phyloP scores from a whole-genome alignment of 2,329 filamentous ascomycete species.

The Calycina marina region DNA sequence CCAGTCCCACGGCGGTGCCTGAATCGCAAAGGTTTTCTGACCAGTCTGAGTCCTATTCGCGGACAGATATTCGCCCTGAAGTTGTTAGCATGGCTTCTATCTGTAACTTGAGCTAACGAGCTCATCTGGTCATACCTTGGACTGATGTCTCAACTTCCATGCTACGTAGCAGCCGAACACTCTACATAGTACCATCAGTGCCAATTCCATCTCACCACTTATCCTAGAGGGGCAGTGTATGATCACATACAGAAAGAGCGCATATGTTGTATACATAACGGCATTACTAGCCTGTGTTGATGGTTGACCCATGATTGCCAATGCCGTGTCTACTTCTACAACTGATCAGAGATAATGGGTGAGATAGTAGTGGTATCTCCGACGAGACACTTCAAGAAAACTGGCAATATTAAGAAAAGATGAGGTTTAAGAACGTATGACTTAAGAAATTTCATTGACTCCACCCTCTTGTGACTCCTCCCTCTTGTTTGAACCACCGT shows the following conservation, averaged over 20 bases:
- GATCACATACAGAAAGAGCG: conserved; percentile 59
- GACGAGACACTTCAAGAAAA: too few relatives aligned
- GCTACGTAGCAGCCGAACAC: conserved; percentile 45
- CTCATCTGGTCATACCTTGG: conserved; percentile 13
- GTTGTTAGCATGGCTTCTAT: conserved; percentile 4
- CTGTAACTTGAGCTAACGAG: not conserved
- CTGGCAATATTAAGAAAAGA: too few relatives aligned
- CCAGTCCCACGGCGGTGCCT: too few relatives aligned
- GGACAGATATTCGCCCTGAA: conserved; percentile 49
- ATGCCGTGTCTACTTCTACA: too few relatives aligned
- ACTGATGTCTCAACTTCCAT: conserved; percentile 34
- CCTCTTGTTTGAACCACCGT: too few relatives aligned
- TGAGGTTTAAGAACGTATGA: too few relatives aligned
- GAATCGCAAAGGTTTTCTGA: conserved; percentile 32
- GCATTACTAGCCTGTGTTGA: conserved; percentile 65
- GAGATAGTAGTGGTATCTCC: too few relatives aligned
- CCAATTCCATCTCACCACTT: conserved; percentile 1
- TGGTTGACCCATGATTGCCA: conserved; percentile 52
- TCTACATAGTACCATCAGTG: conserved; percentile 26
- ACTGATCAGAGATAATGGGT: too few relatives aligned
- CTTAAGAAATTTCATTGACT: too few relatives aligned
- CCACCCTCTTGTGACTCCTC: too few relatives aligned
- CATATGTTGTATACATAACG: conserved; percentile 70
- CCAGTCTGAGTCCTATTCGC: conserved; percentile 75
- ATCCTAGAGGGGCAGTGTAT: conserved; percentile 1